Conservation (phyloP, 345 rosid genomes). For the Citrus cavaleriei region DNA sequence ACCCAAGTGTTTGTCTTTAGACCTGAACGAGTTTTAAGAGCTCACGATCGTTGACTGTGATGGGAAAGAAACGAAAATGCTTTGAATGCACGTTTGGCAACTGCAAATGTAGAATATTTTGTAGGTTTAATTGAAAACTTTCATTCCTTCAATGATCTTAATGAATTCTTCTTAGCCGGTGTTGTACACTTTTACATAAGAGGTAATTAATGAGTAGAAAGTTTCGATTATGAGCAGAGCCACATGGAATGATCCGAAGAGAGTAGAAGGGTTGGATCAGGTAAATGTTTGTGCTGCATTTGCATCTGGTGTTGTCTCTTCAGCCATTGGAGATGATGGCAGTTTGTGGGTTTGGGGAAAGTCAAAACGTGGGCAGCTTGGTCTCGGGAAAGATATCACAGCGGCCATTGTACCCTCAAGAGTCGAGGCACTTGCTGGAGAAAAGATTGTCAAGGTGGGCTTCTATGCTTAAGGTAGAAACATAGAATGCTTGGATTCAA, state of each 20-base stretch:
- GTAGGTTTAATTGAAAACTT: not conserved
- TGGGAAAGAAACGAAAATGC: not conserved
- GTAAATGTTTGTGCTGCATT: constrained; percentile 54
- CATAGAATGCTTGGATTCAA: not conserved
- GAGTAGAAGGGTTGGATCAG: constrained; percentile 57
- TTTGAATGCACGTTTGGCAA: not conserved
- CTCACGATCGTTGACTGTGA: not conserved
- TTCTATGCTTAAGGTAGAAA: constrained; percentile 22
- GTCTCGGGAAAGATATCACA: constrained; percentile 62
- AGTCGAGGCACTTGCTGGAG: constrained; percentile 57
- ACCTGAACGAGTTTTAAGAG: not conserved
- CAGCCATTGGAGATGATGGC: constrained; percentile 72
- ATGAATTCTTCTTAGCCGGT: not conserved
- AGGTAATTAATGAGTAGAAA: not conserved
- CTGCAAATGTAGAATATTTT: not conserved
- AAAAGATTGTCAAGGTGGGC: constrained; percentile 71
- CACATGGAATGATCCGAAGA: constrained; percentile 60
- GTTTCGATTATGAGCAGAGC: constrained; percentile 32
- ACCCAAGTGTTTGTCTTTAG: constrained; percentile 1
- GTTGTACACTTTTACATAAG: not conserved
- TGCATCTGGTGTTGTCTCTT: constrained; percentile 88
- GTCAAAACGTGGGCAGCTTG: constrained; percentile 96
- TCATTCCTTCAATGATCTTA: too few species aligned
- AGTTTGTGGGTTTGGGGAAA: constrained; percentile 97
- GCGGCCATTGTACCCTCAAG: constrained; percentile 59